A percentile compares a stretch with the other conserved stretches of the same genome.
Conservation (phyloP, 2,329 filamentous ascomycete species). For the Balansia obtecta region DNA sequence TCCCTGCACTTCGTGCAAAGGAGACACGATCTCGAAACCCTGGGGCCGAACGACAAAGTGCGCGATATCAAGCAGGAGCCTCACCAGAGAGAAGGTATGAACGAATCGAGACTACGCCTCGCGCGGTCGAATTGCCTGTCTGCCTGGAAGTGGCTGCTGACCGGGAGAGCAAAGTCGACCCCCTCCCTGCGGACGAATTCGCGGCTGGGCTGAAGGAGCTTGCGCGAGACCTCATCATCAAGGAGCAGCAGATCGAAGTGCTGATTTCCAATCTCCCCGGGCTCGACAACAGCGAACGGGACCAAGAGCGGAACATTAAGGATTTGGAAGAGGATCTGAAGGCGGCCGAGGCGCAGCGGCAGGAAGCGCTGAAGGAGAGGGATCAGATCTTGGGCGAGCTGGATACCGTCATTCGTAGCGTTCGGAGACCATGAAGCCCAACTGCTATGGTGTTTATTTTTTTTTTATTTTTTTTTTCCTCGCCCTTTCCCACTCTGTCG, state of each 20-base stretch:
- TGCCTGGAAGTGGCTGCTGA: conserved; percentile 1
- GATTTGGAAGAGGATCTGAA: conserved; percentile 54
- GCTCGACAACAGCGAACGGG: conserved; percentile 63
- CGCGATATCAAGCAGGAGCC: conserved; percentile 44
- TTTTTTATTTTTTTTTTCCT: no score
- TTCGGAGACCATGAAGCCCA: conserved; percentile 40
- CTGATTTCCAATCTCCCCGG: conserved; percentile 66
- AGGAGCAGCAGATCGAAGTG: conserved; percentile 73
- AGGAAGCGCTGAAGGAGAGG: conserved; percentile 51
- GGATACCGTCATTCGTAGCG: conserved; percentile 47
- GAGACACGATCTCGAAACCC: conserved; percentile 53
- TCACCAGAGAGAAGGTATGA: conserved; percentile 36
- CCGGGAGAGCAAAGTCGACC: conserved; percentile 34
- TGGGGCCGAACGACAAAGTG: conserved; percentile 45
- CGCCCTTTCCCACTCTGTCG: not conserved
- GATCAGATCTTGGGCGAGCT: conserved; percentile 47
- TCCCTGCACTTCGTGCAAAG: conserved; percentile 53
- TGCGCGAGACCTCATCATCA: conserved; percentile 62
- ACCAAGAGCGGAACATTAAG: conserved; percentile 57
- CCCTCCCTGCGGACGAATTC: conserved; percentile 52
- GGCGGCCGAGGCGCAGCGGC: conserved; percentile 47
- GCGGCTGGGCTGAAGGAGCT: conserved; percentile 57
- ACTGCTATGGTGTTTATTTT: not conserved
- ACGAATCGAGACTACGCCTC: not conserved
- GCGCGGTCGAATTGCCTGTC: not conserved